Percentiles rank a stretch among this genome's conserved stretches.
phyloP scores from a whole-genome alignment of 345 rosid species.

The Capsella bursapastoris region DNA sequence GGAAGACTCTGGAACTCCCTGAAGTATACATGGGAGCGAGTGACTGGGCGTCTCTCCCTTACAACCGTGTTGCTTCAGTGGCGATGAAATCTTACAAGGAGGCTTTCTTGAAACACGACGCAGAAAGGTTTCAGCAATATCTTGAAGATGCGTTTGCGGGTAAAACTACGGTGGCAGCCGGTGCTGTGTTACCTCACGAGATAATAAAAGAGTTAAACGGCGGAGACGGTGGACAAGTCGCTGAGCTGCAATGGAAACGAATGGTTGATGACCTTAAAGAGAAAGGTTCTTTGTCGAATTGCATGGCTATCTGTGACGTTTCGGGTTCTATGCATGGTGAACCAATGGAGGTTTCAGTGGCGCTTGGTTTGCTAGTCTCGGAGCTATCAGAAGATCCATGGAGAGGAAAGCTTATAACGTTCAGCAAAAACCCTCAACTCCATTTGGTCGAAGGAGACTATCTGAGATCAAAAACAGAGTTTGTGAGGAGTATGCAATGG shows the following conservation, averaged over 20 bases:
- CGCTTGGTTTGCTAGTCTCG: slow-evolving; percentile 56
- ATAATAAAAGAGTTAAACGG: slow-evolving; percentile 48
- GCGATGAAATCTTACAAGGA: slow-evolving; percentile 68
- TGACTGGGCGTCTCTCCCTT: neutral
- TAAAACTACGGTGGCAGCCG: slow-evolving; percentile 58
- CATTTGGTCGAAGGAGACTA: slow-evolving; percentile 46
- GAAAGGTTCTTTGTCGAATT: slow-evolving; percentile 54
- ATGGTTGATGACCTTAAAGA: slow-evolving; percentile 56
- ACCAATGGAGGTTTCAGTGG: slow-evolving; percentile 60
- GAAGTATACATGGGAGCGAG: slow-evolving; percentile 2
- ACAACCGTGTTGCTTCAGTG: slow-evolving; percentile 54
- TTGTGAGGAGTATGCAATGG: slow-evolving; percentile 47
- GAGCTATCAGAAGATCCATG: slow-evolving; percentile 62
- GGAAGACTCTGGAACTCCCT: neutral
- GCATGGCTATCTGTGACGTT: slow-evolving; percentile 31
- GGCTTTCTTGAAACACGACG: slow-evolving; percentile 53
- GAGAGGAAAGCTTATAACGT: slow-evolving; percentile 63
- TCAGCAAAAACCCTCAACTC: slow-evolving; percentile 49
- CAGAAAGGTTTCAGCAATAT: slow-evolving; percentile 48
- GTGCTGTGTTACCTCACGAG: slow-evolving; percentile 69
- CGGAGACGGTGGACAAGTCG: slow-evolving; percentile 51
- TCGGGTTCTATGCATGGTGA: neutral
- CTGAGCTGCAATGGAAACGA: slow-evolving; percentile 63
- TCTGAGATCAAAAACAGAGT: slow-evolving; percentile 41
- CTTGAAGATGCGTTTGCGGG: slow-evolving; percentile 51